These are phyloP conservation scores for Globisporangium acanthophoron DNA, from an alignment of 352 stramenopile species.

Conservation along the genomic window DNA sequence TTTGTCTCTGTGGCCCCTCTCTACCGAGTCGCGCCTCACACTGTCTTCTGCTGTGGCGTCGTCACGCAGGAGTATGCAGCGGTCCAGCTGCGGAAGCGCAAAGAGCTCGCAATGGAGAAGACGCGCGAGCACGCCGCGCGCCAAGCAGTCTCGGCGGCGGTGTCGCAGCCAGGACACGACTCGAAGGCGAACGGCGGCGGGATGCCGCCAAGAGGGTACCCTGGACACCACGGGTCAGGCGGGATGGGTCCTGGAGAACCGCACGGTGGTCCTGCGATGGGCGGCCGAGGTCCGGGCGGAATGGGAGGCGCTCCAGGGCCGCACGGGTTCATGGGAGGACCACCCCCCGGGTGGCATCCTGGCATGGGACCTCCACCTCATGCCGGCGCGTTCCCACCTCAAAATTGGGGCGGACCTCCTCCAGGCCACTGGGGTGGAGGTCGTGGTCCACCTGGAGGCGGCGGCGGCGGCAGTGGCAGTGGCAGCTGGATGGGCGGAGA, in stretches of 20 bases:
- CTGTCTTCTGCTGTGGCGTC: not conserved
- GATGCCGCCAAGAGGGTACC: conserved; percentile 20
- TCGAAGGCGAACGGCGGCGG: conserved; percentile 17
- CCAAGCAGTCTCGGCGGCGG: conserved; percentile 56
- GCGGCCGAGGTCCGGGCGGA: conserved; percentile 20
- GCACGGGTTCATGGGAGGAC: conserved; percentile 46
- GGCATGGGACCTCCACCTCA: conserved; percentile 50
- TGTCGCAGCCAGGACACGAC: conserved; percentile 30
- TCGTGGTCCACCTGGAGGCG: conserved; percentile 29
- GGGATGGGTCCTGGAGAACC: not conserved
- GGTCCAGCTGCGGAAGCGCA: conserved; percentile 63
- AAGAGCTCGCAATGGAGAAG: conserved; percentile 70
- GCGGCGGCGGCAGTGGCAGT: conserved; percentile 23
- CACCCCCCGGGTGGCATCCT: conserved; percentile 62
- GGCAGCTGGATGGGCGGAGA: conserved; percentile 47
- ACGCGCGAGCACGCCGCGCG: conserved; percentile 75
- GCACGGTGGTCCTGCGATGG: conserved; percentile 8
- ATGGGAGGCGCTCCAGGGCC: conserved; percentile 14
- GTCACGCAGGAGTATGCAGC: conserved; percentile 68
- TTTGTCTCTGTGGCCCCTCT: not conserved
- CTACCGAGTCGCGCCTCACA: not conserved
- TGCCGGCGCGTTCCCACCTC: conserved; percentile 18
- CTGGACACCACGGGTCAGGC: conserved; percentile 1
- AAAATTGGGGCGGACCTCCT: conserved; percentile 34
- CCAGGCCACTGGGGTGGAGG: conserved; percentile 40